Conservation (phyloP, 2,329 filamentous ascomycete genomes). For the Fusarium sp. region DNA sequence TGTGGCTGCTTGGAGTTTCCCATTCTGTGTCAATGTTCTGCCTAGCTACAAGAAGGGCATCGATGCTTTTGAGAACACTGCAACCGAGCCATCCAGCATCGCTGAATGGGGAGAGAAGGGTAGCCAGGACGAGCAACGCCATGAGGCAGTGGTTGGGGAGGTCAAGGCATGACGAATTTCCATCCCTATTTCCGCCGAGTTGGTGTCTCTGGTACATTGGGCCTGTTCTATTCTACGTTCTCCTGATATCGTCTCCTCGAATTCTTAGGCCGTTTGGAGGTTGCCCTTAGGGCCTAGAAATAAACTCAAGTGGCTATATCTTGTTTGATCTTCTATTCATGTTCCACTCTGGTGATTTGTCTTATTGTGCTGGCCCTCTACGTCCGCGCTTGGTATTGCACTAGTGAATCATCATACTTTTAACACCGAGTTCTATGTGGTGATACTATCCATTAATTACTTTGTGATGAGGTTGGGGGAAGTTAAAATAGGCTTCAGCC, state of each 20-base stretch:
- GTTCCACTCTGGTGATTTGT: no score
- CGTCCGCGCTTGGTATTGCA: accelerated
- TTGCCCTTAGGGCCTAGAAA: background rate
- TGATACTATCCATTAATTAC: background rate
- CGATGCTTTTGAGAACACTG: conserved; percentile 57
- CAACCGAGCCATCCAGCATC: background rate
- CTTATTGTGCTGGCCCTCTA: background rate
- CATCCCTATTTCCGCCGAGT: accelerated
- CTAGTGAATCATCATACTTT: background rate
- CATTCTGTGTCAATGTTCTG: conserved; percentile 71
- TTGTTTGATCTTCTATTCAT: accelerated
- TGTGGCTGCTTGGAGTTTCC: conserved; percentile 64
- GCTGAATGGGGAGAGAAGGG: background rate
- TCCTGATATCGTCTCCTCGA: background rate
- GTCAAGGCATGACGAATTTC: background rate
- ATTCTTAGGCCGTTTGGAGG: background rate
- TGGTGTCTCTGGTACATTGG: background rate
- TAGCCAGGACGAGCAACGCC: background rate
- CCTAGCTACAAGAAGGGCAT: conserved; percentile 70
- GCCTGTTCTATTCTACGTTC: background rate
- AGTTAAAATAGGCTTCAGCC: no score
- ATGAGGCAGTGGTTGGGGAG: background rate
- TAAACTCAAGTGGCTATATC: background rate
- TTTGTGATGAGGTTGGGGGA: no score
- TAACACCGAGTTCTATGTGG: background rate